Conservation (phyloP, 345 rosid genomes). For the Gossypium longicalyx region DNA sequence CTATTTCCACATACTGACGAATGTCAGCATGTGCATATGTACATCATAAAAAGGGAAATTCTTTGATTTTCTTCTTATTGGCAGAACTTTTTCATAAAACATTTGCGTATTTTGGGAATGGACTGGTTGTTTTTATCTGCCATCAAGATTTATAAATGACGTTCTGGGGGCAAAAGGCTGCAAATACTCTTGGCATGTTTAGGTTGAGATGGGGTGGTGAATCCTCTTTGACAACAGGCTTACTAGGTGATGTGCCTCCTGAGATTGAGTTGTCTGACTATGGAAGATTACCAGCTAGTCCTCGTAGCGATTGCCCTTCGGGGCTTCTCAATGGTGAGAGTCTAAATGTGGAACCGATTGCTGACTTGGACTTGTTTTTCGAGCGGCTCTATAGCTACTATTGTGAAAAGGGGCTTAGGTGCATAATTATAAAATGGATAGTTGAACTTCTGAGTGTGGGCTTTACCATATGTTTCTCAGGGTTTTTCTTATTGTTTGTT, state of each 20-base stretch:
- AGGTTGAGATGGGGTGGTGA: conserved; percentile 69
- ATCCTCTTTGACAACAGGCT: conserved; percentile 68
- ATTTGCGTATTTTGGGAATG: conserved; percentile 50
- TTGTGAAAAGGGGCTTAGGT: conserved; percentile 94
- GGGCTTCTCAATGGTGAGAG: conserved; percentile 93
- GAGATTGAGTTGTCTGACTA: conserved; percentile 88
- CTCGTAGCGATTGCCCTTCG: conserved; percentile 93
- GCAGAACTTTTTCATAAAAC: conserved; percentile 22
- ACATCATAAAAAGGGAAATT: conserved; percentile 7
- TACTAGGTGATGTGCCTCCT: conserved; percentile 72
- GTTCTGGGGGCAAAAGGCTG: conserved; percentile 67
- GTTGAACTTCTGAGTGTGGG: conserved; percentile 88
- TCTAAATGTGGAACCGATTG: conserved; percentile 67
- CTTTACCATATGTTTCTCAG: conserved; percentile 90
- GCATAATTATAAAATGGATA: conserved; percentile 90
- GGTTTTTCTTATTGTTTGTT: conserved; percentile 82
- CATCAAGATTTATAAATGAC: conserved; percentile 59
- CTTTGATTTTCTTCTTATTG: conserved; percentile 12
- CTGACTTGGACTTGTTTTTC: conserved; percentile 90
- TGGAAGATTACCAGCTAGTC: conserved; percentile 78
- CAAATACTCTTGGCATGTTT: conserved; percentile 54
- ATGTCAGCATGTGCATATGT: neutral
- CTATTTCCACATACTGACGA: neutral
- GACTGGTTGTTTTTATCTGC: conserved; percentile 64
- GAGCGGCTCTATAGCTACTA: conserved; percentile 90